These are phyloP conservation scores for Acrodontium crateriforme DNA, from an alignment of 2,329 filamentous ascomycete genomes.

Conservation along the genomic window DNA sequence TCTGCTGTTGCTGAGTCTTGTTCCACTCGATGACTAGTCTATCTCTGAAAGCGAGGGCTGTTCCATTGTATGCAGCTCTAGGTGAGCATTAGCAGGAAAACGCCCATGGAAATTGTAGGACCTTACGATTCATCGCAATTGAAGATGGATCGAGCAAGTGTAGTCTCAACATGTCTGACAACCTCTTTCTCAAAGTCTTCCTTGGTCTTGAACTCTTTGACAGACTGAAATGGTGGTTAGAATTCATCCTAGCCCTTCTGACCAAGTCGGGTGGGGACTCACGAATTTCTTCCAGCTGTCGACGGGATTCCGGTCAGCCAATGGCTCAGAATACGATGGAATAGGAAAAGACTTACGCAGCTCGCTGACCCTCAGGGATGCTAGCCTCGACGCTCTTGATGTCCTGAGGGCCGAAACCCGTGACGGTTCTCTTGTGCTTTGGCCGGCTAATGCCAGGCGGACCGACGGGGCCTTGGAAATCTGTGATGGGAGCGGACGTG, in stretches of 20 bases:
- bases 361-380: constrained; percentile 79
- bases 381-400: constrained; percentile 88
- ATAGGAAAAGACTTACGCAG: constrained; percentile 47
- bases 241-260: background rate
- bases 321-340: background rate
- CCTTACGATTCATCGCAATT: constrained; percentile 77
- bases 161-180: constrained; percentile 91
- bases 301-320: constrained; percentile 7
- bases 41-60: constrained; percentile 83
- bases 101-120: background rate
- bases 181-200: constrained; percentile 75
- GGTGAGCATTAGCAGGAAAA: constrained; percentile 4
- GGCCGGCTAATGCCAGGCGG: constrained; percentile 69
- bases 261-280: constrained; percentile 17
- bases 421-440: constrained; percentile 95
- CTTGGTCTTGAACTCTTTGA: constrained; percentile 57
- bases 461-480: constrained; percentile 75
- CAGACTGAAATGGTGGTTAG: constrained; percentile 34
- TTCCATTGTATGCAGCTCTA: constrained; percentile 77
- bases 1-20: constrained; percentile 92
- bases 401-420: constrained; percentile 77
- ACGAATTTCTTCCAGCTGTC: constrained; percentile 47
- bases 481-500: constrained; percentile 66
- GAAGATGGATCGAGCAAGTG: constrained; percentile 86
- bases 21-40: constrained; percentile 94